These are phyloP conservation scores for Dipteronia dyeriana DNA, from an alignment of 345 rosid species.

Conservation along the genomic window DNA sequence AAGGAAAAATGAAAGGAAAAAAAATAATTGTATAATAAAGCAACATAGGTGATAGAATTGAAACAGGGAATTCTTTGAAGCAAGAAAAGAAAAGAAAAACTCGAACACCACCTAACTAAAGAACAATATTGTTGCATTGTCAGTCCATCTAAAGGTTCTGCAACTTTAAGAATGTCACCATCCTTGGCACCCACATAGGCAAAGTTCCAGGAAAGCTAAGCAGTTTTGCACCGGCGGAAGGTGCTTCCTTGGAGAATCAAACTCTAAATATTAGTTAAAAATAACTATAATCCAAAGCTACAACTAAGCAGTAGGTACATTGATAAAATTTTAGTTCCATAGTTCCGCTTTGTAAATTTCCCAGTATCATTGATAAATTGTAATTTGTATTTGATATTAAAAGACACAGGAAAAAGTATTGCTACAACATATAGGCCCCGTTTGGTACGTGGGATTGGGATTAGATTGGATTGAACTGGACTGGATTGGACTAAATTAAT, in stretches of 20 bases:
- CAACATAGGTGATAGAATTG: neutral
- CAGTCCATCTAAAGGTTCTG: constrained; percentile 82
- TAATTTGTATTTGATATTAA: neutral
- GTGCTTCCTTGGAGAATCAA: constrained; percentile 67
- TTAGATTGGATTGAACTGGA: too few species aligned
- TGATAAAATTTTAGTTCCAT: neutral
- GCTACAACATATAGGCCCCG: neutral
- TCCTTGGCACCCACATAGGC: constrained; percentile 62
- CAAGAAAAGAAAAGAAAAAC: neutral
- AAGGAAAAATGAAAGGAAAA: neutral
- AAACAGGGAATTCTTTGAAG: neutral
- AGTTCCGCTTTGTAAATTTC: too few species aligned
- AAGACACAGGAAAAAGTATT: neutral
- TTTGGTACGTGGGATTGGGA: too few species aligned
- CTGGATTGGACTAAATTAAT: too few species aligned
- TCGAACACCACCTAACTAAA: constrained; percentile 66
- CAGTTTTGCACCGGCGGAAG: constrained; percentile 78
- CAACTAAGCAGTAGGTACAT: neutral
- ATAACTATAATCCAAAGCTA: neutral
- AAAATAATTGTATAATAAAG: neutral
- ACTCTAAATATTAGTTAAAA: neutral
- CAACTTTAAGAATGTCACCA: constrained; percentile 73
- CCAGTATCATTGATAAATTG: too few species aligned
- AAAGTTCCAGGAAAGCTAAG: constrained; percentile 88
- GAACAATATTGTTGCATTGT: constrained; percentile 79